These are phyloP conservation scores for Rossbeevera mucosa DNA, from an alignment of 768 basidiomycete species.

Conservation along the genomic window DNA sequence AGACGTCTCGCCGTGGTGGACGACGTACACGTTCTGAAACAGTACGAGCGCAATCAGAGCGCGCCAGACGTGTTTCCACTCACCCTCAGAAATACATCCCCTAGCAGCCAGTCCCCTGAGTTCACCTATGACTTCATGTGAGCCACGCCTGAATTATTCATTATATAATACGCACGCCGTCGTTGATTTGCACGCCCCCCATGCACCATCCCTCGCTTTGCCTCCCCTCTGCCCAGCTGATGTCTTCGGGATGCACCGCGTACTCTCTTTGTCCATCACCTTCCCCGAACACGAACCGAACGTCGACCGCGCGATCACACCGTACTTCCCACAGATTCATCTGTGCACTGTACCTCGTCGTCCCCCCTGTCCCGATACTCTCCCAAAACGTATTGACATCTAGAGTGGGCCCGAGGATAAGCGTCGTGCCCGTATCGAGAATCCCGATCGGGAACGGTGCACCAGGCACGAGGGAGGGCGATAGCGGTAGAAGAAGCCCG, in stretches of 20 bases:
- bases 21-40: constrained; percentile 49
- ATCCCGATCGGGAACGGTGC: constrained; percentile 47
- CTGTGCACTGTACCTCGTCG: constrained; percentile 33
- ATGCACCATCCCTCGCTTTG: constrained; percentile 46
- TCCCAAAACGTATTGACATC: constrained; percentile 54
- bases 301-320: constrained; percentile 44
- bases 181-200: constrained; percentile 53
- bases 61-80: constrained; percentile 5
- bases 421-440: constrained; percentile 59
- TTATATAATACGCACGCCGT: constrained; percentile 39
- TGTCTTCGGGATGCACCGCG: constrained; percentile 46
- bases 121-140: constrained; percentile 33
- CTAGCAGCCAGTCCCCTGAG: constrained; percentile 58
- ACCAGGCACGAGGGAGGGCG: constrained; percentile 41
- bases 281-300: constrained; percentile 44
- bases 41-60: constrained; percentile 4
- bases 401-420: constrained; percentile 47
- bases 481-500: constrained; percentile 36
- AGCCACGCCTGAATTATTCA: not conserved
- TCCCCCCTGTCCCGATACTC: constrained; percentile 38
- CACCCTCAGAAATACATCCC: constrained; percentile 55
- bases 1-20: constrained; percentile 41
- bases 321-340: constrained; percentile 45
- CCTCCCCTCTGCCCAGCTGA: constrained; percentile 45
- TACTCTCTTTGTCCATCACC: constrained; percentile 34